Percentiles rank a stretch among this genome's conserved stretches.
These are phyloP conservation scores for Elsinoe necatrix DNA, from an alignment of 2,329 filamentous ascomycete genomes.

Conservation along the genomic window DNA sequence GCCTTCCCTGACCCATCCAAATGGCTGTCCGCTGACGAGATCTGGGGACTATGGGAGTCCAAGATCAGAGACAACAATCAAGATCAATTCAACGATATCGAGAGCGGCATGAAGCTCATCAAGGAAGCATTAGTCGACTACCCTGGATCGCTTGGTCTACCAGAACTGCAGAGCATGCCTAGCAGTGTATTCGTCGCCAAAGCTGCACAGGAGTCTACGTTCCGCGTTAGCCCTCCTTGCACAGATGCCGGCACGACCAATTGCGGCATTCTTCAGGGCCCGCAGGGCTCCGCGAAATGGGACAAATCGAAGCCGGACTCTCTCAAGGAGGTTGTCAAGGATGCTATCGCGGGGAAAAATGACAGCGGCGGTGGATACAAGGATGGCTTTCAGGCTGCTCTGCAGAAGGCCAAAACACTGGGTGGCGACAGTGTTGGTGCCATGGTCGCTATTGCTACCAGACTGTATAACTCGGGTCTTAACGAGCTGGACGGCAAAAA, in stretches of 20 bases:
- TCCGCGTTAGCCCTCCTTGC: constrained; percentile 4
- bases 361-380: constrained; percentile 6
- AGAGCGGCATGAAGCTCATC: background rate
- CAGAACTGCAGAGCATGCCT: background rate
- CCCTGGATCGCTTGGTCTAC: background rate
- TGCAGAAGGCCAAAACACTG: background rate
- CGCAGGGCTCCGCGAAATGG: background rate
- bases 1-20: constrained; percentile 4
- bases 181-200: constrained; percentile 3
- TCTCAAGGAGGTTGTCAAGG: background rate
- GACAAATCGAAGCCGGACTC: background rate
- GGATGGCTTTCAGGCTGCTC: constrained; percentile 1
- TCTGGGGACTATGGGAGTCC: background rate
- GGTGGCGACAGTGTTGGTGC: background rate
- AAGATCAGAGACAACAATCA: background rate
- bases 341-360: constrained; percentile 6
- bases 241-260: constrained; percentile 8
- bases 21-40: constrained; percentile 2
- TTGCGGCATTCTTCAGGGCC: constrained; percentile 4
- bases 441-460: background rate
- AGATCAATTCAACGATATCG: background rate
- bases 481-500: background rate
- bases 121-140: constrained; percentile 4
- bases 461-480: constrained; percentile 8
- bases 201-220: background rate